Evolutionary conservation across 306 rosid genomes (phyloP).

Genomic region (Vigna hirtella): DNA sequence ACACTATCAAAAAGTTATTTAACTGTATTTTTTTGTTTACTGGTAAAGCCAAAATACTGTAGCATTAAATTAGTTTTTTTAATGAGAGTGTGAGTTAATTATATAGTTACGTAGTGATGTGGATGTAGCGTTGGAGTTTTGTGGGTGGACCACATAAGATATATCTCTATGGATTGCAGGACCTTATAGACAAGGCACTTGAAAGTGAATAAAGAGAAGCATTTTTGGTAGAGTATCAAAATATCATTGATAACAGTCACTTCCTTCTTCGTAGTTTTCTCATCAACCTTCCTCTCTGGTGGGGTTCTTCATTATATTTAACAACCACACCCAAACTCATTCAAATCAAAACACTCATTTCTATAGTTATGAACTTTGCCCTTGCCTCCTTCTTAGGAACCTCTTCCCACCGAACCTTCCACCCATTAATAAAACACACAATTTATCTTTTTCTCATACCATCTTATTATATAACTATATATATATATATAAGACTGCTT

Average conservation of each 20-base stretch:
- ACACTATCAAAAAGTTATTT: too few relatives aligned
- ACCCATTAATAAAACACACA: too few relatives aligned
- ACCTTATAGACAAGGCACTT: slow-evolving; percentile 7
- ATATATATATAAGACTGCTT: too few relatives aligned
- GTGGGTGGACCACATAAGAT: slow-evolving; percentile 23
- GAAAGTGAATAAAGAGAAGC: slow-evolving; percentile 8
- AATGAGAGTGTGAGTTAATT: neutral
- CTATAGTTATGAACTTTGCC: neutral
- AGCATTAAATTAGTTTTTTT: neutral
- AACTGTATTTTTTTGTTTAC: too few relatives aligned
- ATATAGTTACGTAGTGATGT: neutral
- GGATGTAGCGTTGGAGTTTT: neutral
- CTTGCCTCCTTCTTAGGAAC: neutral
- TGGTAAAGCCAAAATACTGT: neutral
- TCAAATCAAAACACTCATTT: neutral
- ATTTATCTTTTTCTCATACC: too few relatives aligned
- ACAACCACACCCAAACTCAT: slow-evolving; percentile 17
- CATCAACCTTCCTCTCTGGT: neutral
- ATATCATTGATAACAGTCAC: slow-evolving; percentile 25
- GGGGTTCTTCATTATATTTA: slow-evolving; percentile 1
- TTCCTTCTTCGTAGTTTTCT: neutral
- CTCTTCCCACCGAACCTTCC: neutral
- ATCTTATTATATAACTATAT: too few relatives aligned
- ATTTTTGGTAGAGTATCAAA: slow-evolving; percentile 27
- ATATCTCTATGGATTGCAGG: neutral